These are phyloP conservation scores for Solanum stenotomum DNA, from an alignment of 257 asterid species.

Conservation along the genomic window DNA sequence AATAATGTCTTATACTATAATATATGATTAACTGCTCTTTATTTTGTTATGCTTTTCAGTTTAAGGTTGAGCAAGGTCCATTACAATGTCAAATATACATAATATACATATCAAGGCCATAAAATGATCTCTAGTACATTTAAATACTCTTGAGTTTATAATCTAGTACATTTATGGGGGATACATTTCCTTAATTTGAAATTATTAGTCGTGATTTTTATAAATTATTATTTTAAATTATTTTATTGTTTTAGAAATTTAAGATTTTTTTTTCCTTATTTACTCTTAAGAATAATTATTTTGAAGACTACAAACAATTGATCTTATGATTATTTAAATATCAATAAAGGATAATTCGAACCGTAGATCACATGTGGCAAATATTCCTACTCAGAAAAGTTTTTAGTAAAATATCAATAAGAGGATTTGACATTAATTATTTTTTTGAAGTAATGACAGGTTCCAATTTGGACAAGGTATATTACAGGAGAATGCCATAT, in stretches of 20 bases:
- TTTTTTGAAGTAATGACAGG: not conserved
- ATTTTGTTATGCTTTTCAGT: not conserved
- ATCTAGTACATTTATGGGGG: not conserved
- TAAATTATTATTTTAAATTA: too few relatives aligned
- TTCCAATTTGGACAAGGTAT: not conserved
- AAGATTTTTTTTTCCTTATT: not conserved
- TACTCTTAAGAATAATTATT: not conserved
- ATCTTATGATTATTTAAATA: too few relatives aligned
- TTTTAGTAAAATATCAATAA: not conserved
- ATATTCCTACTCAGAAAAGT: not conserved
- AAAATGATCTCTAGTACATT: not conserved
- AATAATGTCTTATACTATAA: not conserved
- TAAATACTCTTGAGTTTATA: not conserved
- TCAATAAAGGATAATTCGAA: too few relatives aligned
- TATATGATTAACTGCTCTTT: not conserved
- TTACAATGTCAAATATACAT: too few relatives aligned
- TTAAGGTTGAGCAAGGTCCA: not conserved
- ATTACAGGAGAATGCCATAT: too few relatives aligned
- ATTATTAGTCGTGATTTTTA: too few relatives aligned
- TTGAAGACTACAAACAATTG: not conserved
- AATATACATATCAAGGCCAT: not conserved
- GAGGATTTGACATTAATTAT: not conserved
- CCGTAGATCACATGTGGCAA: not conserved
- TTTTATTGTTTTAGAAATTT: too few relatives aligned
- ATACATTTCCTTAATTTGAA: not conserved